Evolutionary conservation across 345 rosid species (phyloP).

Genomic region (Salix suchowensis): DNA sequence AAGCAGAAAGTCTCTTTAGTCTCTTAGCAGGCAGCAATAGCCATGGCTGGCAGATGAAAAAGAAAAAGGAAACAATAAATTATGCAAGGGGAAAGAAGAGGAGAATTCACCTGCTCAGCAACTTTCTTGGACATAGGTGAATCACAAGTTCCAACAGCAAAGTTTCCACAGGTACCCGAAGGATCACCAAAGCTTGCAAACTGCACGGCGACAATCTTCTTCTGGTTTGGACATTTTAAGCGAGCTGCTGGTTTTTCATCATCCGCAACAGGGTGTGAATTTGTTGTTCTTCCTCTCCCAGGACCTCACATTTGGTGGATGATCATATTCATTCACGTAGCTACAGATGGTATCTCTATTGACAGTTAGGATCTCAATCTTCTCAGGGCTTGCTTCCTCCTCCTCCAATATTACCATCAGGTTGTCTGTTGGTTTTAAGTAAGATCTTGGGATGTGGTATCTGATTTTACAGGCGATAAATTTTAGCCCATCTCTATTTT

Average conservation of each 20-base stretch:
- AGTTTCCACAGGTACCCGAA: conserved; percentile 60
- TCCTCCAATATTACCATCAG: conserved; percentile 70
- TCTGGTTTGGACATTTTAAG: conserved; percentile 45
- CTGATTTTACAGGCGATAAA: conserved; percentile 22
- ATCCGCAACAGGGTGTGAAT: conserved; percentile 33
- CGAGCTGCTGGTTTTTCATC: conserved; percentile 44
- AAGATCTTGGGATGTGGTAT: conserved; percentile 85
- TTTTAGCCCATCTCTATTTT: not conserved
- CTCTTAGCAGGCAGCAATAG: not conserved
- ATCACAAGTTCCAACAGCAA: conserved; percentile 47
- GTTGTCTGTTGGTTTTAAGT: conserved; percentile 55
- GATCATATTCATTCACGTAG: conserved; percentile 35
- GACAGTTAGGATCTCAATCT: conserved; percentile 43
- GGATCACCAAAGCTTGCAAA: conserved; percentile 87
- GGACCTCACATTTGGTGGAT: conserved; percentile 53
- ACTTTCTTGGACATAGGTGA: conserved; percentile 48
- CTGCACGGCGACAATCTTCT: conserved; percentile 51
- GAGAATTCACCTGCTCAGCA: conserved; percentile 46
- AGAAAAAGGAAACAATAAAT: not conserved
- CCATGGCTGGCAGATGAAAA: not conserved
- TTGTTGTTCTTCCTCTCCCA: conserved; percentile 44
- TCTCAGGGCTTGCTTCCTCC: conserved; percentile 46
- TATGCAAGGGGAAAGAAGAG: not conserved
- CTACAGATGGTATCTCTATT: conserved; percentile 82
- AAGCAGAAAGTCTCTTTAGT: not conserved